Base-by-base conservation (phyloP, 176 grass and related monocot species). In the Bolboschoenus planiculmis region DNA sequence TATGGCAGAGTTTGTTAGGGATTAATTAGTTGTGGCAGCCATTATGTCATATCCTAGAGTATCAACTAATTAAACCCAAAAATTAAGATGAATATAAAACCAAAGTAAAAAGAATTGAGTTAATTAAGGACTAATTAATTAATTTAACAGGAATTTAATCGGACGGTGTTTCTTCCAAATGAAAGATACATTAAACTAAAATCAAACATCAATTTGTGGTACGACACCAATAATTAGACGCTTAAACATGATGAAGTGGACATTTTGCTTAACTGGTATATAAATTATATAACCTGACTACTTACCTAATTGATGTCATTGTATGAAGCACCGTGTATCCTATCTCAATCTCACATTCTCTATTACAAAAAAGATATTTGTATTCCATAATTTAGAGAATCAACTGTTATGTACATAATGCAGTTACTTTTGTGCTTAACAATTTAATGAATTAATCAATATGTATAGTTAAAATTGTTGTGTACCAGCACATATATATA, bases 301-400 rank as follows among this genome's bases (percentile, higher is more conserved):
- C 58, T 59, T 23, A 82, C 39, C 79, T 65, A 82, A 80, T 47
- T 47, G 23, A 46, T 30, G 30, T 63, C 11, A 80, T 57, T 80
- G 18, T 37, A 24, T 36, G 5, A 79, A n/a, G n/a, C n/a, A n/a
- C n/a, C n/a, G n/a, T n/a, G n/a, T n/a, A n/a, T n/a, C n/a, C n/a
- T n/a, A 47, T 30, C 56, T 82, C 58, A 48, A 33, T 82, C 37
- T 46, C 36, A 13, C 13, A 10, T 29, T 47, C 56, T 76, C 26
- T 50, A 51, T 51, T 76, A 44, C 72, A 23, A 16, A 51, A 1
- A 46, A 76, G 26, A 26, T 53, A 53, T 53, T 16, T 53, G 50
- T 16, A 23, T 51, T 76, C 0, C 31, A 51, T 31, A 31, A 26
- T 76, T 76, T 24, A 76, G 13, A 75, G 43, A 11, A 29, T 48